These are phyloP conservation scores for Penicillium hesseltinei DNA, from an alignment of 2,329 filamentous ascomycete genomes.

Conservation along the genomic window DNA sequence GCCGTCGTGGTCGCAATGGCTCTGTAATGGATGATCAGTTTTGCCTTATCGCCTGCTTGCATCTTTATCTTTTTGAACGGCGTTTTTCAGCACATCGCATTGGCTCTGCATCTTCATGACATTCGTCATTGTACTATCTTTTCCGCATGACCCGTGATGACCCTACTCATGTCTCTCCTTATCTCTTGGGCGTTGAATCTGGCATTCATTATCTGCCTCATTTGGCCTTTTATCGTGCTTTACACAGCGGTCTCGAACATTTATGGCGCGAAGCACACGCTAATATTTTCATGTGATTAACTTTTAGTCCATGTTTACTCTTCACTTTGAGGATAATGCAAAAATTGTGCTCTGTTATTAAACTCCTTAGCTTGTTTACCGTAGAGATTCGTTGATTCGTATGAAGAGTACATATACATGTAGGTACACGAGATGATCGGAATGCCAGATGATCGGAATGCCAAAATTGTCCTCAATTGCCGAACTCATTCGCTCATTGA, in stretches of 20 bases:
- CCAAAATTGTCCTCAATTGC: too few relatives aligned
- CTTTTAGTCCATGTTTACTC: slow-evolving; percentile 3
- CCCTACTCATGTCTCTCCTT: slow-evolving; percentile 22
- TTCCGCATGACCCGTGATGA: slow-evolving; percentile 18
- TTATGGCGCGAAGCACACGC: slow-evolving; percentile 6
- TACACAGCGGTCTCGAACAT: not conserved
- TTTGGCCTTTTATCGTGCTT: not conserved
- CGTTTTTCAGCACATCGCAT: slow-evolving; percentile 14
- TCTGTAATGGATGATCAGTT: slow-evolving; percentile 25
- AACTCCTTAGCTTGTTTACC: not conserved
- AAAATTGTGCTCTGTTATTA: slow-evolving; percentile 1
- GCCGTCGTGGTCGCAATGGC: slow-evolving; percentile 42
- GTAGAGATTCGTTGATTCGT: not conserved
- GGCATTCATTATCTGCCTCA: not conserved
- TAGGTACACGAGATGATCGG: slow-evolving; percentile 1
- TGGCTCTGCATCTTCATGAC: slow-evolving; percentile 14
- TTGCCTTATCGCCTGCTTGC: not conserved
- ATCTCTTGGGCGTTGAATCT: slow-evolving; percentile 4
- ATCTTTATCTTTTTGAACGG: slow-evolving; percentile 1
- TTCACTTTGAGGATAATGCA: slow-evolving; percentile 5
- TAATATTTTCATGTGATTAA: slow-evolving; percentile 12
- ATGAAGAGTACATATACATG: not conserved
- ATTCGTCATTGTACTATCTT: slow-evolving; percentile 24
- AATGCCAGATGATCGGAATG: not conserved
- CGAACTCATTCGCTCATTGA: too few relatives aligned